These are phyloP conservation scores for Colletotrichum graminicola DNA, from an alignment of 2,329 filamentous ascomycete species.

Conservation along the genomic window DNA sequence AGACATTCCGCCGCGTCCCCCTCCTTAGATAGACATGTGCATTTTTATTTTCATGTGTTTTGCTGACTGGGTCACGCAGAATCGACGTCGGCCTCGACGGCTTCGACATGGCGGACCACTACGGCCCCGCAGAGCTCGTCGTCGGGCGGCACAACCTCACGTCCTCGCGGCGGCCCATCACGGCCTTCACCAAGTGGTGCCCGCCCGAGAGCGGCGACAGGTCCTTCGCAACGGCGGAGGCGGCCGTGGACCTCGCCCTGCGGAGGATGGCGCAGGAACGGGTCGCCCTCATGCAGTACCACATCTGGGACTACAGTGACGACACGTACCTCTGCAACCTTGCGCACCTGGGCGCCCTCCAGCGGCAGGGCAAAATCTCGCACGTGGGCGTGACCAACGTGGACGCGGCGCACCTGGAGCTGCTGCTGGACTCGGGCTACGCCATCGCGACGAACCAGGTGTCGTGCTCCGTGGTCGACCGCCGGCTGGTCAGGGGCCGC, in stretches of 20 bases:
- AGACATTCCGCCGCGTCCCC: background rate
- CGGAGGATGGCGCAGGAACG: background rate
- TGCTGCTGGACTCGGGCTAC: conserved; percentile 22
- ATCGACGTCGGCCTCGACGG: conserved; percentile 46
- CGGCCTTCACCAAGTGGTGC: conserved; percentile 37
- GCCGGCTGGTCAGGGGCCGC: conserved; percentile 3
- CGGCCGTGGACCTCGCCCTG: conserved; percentile 26
- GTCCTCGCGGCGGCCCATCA: background rate
- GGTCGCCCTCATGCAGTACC: conserved; percentile 34
- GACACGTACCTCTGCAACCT: conserved; percentile 32
- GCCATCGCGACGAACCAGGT: conserved; percentile 33
- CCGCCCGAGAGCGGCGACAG: conserved; percentile 28
- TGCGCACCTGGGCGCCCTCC: conserved; percentile 18
- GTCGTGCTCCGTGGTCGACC: conserved; percentile 29
- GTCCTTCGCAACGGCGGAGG: conserved; percentile 16
- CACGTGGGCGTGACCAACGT: conserved; percentile 30
- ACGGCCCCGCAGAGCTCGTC: conserved; percentile 43
- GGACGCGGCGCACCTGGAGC: conserved; percentile 33
- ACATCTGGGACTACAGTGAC: conserved; percentile 35
- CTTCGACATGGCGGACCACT: conserved; percentile 54
- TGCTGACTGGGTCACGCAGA: background rate
- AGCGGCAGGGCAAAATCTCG: conserved; percentile 9
- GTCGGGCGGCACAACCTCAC: conserved; percentile 19
- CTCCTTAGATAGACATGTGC: too few relatives aligned
- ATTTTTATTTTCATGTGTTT: background rate